phyloP scores from a whole-genome alignment of 805 yeast species.

The Wickerhamomyces hampshirensis region DNA sequence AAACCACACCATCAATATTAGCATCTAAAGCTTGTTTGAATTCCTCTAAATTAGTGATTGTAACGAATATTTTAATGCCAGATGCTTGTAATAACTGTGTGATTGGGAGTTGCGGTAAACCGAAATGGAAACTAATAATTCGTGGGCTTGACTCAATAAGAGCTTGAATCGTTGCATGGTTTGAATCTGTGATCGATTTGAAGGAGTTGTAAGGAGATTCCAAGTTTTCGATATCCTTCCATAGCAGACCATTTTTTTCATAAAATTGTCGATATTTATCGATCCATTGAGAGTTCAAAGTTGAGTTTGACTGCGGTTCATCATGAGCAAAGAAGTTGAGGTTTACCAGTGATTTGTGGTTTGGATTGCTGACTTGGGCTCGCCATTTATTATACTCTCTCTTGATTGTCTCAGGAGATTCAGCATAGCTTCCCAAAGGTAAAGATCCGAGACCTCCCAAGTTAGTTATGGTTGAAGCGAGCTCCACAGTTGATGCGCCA shows the following conservation, averaged over 20 bases:
- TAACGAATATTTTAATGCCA: conserved; percentile 39
- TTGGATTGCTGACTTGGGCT: conserved; percentile 5
- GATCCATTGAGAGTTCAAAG: conserved; percentile 21
- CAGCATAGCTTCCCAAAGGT: conserved; percentile 19
- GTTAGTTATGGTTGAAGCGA: conserved; percentile 39
- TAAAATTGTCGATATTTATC: conserved; percentile 12
- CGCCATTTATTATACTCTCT: conserved; percentile 11
- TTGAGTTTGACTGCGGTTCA: conserved; percentile 12
- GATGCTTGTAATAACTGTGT: conserved; percentile 30
- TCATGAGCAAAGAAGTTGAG: conserved; percentile 46
- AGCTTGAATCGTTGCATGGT: conserved; percentile 12
- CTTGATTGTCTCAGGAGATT: conserved; percentile 10
- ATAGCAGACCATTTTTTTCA: conserved; percentile 2
- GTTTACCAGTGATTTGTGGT: conserved; percentile 35
- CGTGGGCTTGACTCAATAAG: conserved; percentile 31
- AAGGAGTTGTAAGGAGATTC: conserved; percentile 13
- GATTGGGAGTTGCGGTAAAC: conserved; percentile 33
- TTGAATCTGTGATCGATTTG: conserved; percentile 5
- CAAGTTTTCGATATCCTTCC: background rate
- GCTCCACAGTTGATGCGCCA: conserved; percentile 40
- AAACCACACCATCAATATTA: conserved; percentile 43
- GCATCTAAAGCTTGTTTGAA: conserved; percentile 27
- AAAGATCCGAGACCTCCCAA: conserved; percentile 51
- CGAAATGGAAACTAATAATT: conserved; percentile 52
- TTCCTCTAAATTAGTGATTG: conserved; percentile 44